Conservation (phyloP, 2,329 filamentous ascomycete genomes). For the Pestalotiopsis fici region DNA sequence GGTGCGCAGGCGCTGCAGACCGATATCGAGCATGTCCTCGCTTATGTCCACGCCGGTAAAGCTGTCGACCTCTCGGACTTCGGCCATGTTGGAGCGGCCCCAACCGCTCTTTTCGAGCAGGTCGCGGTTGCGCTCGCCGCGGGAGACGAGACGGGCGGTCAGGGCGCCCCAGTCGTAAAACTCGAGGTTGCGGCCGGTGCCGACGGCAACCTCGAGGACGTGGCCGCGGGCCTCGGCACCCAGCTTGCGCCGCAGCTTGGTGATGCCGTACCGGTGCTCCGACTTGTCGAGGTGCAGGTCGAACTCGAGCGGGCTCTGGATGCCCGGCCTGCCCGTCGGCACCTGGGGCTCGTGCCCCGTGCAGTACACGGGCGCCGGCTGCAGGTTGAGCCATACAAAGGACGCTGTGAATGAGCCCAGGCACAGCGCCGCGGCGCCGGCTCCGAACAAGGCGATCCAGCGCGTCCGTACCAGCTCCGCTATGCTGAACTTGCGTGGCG, state of each 20-base stretch:
- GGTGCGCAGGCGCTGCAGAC: slow-evolving; percentile 51
- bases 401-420: slow-evolving; percentile 49
- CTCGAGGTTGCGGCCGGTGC: slow-evolving; percentile 61
- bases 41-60: slow-evolving; percentile 66
- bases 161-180: slow-evolving; percentile 57
- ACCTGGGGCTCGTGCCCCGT: slow-evolving; percentile 33
- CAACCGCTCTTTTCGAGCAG: slow-evolving; percentile 14
- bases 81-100: slow-evolving; percentile 2
- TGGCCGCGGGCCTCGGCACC: slow-evolving; percentile 51
- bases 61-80: slow-evolving; percentile 41
- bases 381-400: slow-evolving; percentile 14
- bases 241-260: slow-evolving; percentile 48
- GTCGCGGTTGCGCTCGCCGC: slow-evolving; percentile 18
- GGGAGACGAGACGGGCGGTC: slow-evolving; percentile 16
- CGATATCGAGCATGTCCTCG: slow-evolving; percentile 59
- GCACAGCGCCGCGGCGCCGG: slow-evolving; percentile 43
- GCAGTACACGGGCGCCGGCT: slow-evolving; percentile 18
- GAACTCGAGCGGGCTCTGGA: slow-evolving; percentile 54
- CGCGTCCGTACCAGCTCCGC: slow-evolving; percentile 34
- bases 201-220: slow-evolving; percentile 64
- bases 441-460: slow-evolving; percentile 47
- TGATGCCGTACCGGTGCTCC: slow-evolving; percentile 59
- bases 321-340: slow-evolving; percentile 51
- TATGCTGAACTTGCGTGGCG: slow-evolving; percentile 4
- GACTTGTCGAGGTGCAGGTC: slow-evolving; percentile 59